These are phyloP conservation scores for Pythium dissotocum DNA, from an alignment of 352 stramenopile species.

Conservation along the genomic window DNA sequence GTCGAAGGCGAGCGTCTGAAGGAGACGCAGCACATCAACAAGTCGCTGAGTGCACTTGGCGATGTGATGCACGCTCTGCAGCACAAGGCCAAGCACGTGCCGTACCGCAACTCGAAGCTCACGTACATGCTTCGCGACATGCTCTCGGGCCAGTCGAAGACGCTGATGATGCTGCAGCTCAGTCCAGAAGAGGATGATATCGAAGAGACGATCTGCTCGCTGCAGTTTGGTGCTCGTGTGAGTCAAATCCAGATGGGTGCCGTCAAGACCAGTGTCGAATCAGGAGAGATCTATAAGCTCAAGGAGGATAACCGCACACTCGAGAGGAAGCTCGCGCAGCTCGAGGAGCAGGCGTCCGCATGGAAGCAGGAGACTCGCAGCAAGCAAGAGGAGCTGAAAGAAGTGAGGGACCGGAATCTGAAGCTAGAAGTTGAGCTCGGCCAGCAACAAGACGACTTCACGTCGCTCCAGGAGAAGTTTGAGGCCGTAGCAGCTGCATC, in stretches of 20 bases:
- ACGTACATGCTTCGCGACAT: slow-evolving; percentile 94
- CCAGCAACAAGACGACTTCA: slow-evolving; percentile 37
- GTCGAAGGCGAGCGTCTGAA: slow-evolving; percentile 89
- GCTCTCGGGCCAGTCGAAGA: slow-evolving; percentile 90
- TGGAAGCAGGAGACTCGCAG: slow-evolving; percentile 53
- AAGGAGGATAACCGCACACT: slow-evolving; percentile 65
- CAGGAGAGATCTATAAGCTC: slow-evolving; percentile 67
- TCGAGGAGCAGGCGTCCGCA: slow-evolving; percentile 23
- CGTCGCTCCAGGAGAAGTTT: slow-evolving; percentile 34
- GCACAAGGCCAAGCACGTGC: slow-evolving; percentile 92
- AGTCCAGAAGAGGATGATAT: slow-evolving; percentile 78
- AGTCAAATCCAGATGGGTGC: slow-evolving; percentile 89
- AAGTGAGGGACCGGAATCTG: slow-evolving; percentile 43
- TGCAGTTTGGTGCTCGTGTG: slow-evolving; percentile 89
- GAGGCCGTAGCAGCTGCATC: slow-evolving; percentile 21
- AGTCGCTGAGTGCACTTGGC: slow-evolving; percentile 95
- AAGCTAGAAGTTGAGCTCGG: slow-evolving; percentile 48
- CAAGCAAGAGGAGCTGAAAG: slow-evolving; percentile 49
- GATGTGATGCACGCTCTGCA: slow-evolving; percentile 96
- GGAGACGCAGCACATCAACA: slow-evolving; percentile 99
- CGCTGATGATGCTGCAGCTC: slow-evolving; percentile 91
- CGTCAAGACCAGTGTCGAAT: slow-evolving; percentile 80
- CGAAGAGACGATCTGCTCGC: slow-evolving; percentile 89
- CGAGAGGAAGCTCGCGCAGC: slow-evolving; percentile 32
- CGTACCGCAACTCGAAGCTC: slow-evolving; percentile 95